Base-by-base conservation (phyloP, 768 basidiomycete genomes). In the Udeniomyces megalosporus region DNA sequence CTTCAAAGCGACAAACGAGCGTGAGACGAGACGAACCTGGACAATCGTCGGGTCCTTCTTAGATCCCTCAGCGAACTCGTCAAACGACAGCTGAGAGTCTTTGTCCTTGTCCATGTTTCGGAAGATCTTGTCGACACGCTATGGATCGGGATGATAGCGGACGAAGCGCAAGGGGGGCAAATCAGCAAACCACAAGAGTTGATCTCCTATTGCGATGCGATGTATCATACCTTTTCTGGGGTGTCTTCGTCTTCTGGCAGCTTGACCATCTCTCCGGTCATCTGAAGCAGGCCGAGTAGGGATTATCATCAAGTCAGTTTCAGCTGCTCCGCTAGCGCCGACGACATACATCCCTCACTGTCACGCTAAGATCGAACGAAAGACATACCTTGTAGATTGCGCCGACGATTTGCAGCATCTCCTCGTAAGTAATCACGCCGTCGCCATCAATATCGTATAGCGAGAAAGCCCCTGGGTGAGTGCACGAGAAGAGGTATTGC, bases 1-100 rank as follows among this genome's bases (percentile, higher is more conserved):
- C 47, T 4, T 7, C 14, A 31, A 47, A 55, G 34, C 50, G 8
- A 32, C 10, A 28, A 26, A 42, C 72, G 78, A 58, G 31, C 5
- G 32, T 7, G 28, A 46, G 32, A 34, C 31, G 11, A 4, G 8
- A 42, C 63, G 53, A 66, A 86, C 93, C 82, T 97, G 90, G 15
- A 99, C 92, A 73, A 99, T 97, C 24, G 93, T 97, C 34, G 95
- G 95, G 74, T 99, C 95, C 73, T 95, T 90, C 76, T 96, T 97
- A 74, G 86, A 89, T 34, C 95, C 95, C 72, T 97, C 91, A 22
- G 92, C 90, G 72, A 99, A 99, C 74, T 99, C 95, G 11, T 92
- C 90, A 74, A 84, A 99, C 0, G 91, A 92, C 60, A 96, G 78
- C 70, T 81, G 85, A 7, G 89, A 87, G 70, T 97, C 88, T 75